A percentile compares a stretch with the other conserved stretches of the same genome.
Evolutionary conservation across 148 eudicot species (phyloP).

Genomic region (Gaultheria prostrata): DNA sequence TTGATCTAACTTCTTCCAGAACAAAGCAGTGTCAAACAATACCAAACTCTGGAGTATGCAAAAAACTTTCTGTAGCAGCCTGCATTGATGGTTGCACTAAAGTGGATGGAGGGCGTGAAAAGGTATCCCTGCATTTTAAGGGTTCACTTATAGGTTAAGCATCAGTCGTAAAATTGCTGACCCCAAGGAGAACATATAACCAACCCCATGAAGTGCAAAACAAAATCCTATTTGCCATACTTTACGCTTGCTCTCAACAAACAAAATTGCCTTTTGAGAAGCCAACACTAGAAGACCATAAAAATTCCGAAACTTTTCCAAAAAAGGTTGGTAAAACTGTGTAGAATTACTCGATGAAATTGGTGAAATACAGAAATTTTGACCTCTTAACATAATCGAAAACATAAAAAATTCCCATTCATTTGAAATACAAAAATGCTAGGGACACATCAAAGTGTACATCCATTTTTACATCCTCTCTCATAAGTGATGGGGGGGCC

Average conservation of each 20-base stretch:
- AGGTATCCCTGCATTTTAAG: constrained; percentile 73
- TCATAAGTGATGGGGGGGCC: no score
- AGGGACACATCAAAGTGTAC: no score
- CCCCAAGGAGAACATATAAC: neutral
- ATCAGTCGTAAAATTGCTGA: neutral
- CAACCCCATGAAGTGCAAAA: neutral
- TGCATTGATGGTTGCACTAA: constrained; percentile 85
- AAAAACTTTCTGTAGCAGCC: constrained; percentile 37
- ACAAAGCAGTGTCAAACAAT: constrained; percentile 16
- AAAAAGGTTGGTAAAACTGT: neutral
- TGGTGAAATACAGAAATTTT: constrained; percentile 2
- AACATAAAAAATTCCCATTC: neutral
- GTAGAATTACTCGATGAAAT: neutral
- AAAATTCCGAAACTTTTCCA: neutral
- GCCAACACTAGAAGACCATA: neutral
- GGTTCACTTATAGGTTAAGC: neutral
- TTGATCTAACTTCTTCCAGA: constrained; percentile 1
- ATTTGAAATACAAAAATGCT: neutral
- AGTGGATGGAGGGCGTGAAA: constrained; percentile 83
- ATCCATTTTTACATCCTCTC: no score
- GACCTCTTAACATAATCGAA: neutral
- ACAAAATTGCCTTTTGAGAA: neutral
- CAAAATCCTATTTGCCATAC: neutral
- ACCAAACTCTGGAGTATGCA: constrained; percentile 81
- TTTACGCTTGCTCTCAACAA: neutral